phyloP scores from a whole-genome alignment of 495 filamentous ascomycete species.

The Bombardia bombarda region DNA sequence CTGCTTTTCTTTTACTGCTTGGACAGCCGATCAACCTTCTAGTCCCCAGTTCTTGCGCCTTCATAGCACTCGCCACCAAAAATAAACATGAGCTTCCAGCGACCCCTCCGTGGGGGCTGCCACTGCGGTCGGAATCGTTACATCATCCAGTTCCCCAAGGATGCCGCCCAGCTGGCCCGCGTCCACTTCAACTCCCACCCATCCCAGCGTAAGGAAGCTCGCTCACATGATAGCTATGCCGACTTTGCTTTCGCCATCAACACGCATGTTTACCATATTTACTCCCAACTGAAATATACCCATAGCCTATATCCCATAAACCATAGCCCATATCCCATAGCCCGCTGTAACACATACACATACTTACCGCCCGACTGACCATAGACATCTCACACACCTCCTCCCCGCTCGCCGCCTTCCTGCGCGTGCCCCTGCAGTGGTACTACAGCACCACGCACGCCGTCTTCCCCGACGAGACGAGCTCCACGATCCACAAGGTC shows the following conservation, averaged over 20 bases:
- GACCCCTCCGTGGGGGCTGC: slow-evolving; percentile 64
- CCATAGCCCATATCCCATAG: background rate
- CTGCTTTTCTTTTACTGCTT: no score
- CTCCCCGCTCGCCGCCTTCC: slow-evolving; percentile 68
- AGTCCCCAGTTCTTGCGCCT: no score
- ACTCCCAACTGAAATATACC: no score
- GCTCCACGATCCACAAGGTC: slow-evolving; percentile 57
- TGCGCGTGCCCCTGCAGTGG: slow-evolving; percentile 71
- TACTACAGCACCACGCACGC: slow-evolving; percentile 64
- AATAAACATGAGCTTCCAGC: slow-evolving; percentile 38
- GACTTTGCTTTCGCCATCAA: no score
- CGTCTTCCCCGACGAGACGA: slow-evolving; percentile 72
- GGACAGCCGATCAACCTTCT: no score
- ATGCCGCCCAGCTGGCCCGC: slow-evolving; percentile 45
- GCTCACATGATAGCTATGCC: no score
- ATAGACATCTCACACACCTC: slow-evolving; percentile 57
- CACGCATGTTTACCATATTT: no score
- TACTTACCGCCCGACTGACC: no score
- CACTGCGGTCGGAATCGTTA: slow-evolving; percentile 82
- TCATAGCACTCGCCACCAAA: no score
- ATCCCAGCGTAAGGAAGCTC: slow-evolving; percentile 51
- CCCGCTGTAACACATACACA: slow-evolving; percentile 1
- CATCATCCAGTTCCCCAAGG: slow-evolving; percentile 55
- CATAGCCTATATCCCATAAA: no score
- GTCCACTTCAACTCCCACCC: slow-evolving; percentile 62